These are phyloP conservation scores for Caloboletus firmus DNA, from an alignment of 1,284 basidiomycete genomes.

Conservation along the genomic window DNA sequence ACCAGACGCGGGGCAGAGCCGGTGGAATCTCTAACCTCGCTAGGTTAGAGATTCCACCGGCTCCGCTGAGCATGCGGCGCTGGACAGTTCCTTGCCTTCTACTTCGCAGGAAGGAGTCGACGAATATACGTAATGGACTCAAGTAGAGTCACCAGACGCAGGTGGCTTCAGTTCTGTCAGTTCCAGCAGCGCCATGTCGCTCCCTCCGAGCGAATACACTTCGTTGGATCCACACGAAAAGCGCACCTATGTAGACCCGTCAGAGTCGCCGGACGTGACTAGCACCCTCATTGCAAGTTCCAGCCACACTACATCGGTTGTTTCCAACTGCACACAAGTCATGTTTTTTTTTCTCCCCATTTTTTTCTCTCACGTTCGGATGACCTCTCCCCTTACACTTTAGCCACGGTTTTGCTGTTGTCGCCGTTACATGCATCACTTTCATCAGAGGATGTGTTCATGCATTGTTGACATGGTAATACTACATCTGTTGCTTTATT, in stretches of 20 bases:
- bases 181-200: background rate
- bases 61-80: too few relatives aligned
- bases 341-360: too few relatives aligned
- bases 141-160: background rate
- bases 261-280: background rate
- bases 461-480: constrained; percentile 18
- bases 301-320: too few relatives aligned
- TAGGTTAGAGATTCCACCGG: too few relatives aligned
- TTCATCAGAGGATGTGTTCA: constrained; percentile 5
- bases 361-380: too few relatives aligned
- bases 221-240: background rate
- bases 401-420: constrained; percentile 13
- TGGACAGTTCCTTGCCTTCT: background rate
- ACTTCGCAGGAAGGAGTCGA: background rate
- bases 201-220: background rate
- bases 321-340: too few relatives aligned
- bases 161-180: background rate
- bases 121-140: too few relatives aligned
- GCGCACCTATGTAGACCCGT: too few relatives aligned
- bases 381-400: too few relatives aligned
- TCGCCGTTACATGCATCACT: constrained; percentile 15
- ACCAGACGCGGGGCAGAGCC: too few relatives aligned
- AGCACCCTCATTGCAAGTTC: background rate
- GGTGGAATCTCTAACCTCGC: too few relatives aligned
- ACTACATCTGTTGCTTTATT: background rate